These are phyloP conservation scores for Blastomyces silverae DNA, from an alignment of 2,329 filamentous ascomycete species.

Conservation along the genomic window DNA sequence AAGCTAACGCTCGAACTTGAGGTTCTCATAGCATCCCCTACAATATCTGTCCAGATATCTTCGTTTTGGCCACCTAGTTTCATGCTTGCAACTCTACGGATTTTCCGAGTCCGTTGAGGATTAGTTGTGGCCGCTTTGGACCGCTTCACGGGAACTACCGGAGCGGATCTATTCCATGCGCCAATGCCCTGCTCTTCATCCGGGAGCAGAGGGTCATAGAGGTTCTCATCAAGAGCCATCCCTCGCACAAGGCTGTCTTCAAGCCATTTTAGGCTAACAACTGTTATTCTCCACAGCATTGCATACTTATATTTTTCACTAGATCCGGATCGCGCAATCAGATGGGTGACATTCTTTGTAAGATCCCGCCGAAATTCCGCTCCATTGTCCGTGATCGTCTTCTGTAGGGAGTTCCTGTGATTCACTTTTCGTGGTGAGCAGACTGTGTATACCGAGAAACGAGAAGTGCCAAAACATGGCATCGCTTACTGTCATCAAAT, in stretches of 20 bases:
- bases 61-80: constrained; percentile 74
- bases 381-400: constrained; percentile 61
- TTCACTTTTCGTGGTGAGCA: constrained; percentile 1
- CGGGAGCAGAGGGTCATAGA: constrained; percentile 70
- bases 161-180: constrained; percentile 59
- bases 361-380: constrained; percentile 83
- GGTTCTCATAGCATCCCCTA: constrained; percentile 41
- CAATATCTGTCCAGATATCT: constrained; percentile 84
- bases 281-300: constrained; percentile 69
- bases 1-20: constrained; percentile 17
- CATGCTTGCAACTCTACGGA: constrained; percentile 79
- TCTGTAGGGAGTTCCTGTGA: constrained; percentile 63
- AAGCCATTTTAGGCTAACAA: constrained; percentile 80
- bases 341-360: constrained; percentile 76
- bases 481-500: constrained; percentile 55
- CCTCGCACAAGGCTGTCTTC: constrained; percentile 73
- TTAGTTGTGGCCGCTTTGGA: constrained; percentile 41
- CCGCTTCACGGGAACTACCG: constrained; percentile 25
- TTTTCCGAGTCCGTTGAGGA: constrained; percentile 63
- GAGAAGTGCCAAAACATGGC: background rate
- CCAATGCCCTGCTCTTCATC: constrained; percentile 65
- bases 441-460: background rate
- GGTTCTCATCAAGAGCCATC: constrained; percentile 83
- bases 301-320: constrained; percentile 89
- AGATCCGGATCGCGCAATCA: constrained; percentile 70